These are phyloP conservation scores for Fomitopsis betulina DNA, from an alignment of 1,284 basidiomycete genomes.

Conservation along the genomic window DNA sequence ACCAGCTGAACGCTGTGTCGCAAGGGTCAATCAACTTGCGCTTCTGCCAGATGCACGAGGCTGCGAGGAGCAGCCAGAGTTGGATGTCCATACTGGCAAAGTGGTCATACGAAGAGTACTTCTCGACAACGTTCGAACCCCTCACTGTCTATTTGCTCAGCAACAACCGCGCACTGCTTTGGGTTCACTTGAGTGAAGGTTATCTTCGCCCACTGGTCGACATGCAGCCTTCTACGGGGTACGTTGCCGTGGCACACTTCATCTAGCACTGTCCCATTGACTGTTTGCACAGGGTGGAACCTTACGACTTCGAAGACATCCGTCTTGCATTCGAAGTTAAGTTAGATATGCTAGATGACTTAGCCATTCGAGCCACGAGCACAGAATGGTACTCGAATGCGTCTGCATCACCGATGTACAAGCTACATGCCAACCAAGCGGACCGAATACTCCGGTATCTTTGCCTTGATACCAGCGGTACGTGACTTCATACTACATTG, in stretches of 20 bases:
- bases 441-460: slow-evolving; percentile 19
- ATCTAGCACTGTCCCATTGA: neutral
- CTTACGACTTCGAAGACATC: slow-evolving; percentile 23
- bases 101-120: slow-evolving; percentile 22
- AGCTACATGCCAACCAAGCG: slow-evolving; percentile 6
- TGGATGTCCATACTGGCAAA: slow-evolving; percentile 10
- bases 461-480: slow-evolving; percentile 20
- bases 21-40: slow-evolving; percentile 26
- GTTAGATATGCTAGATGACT: slow-evolving; percentile 19
- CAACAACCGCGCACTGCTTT: slow-evolving; percentile 22
- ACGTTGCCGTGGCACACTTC: slow-evolving; percentile 10
- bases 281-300: slow-evolving; percentile 7
- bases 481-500: slow-evolving; percentile 1
- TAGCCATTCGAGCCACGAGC: neutral
- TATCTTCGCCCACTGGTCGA: slow-evolving; percentile 11
- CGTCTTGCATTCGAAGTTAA: slow-evolving; percentile 28
- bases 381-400: neutral
- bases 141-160: slow-evolving; percentile 21
- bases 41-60: slow-evolving; percentile 19
- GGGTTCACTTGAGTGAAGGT: slow-evolving; percentile 20
- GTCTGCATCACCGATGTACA: neutral
- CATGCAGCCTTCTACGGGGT: slow-evolving; percentile 13
- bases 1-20: slow-evolving; percentile 27
- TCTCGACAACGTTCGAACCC: slow-evolving; percentile 22
- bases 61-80: neutral